phyloP scores from a whole-genome alignment of 768 basidiomycete genomes.

The Cystofilobasidium ferigula region DNA sequence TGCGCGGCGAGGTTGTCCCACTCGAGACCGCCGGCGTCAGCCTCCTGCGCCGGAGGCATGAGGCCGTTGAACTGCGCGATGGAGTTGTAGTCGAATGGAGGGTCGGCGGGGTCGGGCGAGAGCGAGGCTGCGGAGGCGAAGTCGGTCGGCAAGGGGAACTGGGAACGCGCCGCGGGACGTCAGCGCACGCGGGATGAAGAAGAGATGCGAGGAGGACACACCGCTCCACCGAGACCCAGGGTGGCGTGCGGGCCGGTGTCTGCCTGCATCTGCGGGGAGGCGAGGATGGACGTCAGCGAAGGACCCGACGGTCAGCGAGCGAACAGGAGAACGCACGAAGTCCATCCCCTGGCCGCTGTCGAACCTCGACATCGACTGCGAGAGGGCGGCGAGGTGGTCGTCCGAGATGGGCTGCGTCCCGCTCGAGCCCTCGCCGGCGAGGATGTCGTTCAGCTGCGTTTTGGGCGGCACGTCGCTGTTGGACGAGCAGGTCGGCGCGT shows the following conservation, averaged over 20 bases:
- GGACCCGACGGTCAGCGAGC: background rate
- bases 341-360: background rate
- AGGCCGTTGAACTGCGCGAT: slow-evolving; percentile 1
- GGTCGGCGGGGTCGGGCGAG: background rate
- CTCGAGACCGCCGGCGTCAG: background rate
- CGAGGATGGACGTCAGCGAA: background rate
- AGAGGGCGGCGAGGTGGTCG: background rate
- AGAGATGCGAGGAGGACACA: background rate
- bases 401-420: background rate
- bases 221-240: too few species aligned
- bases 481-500: background rate
- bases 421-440: background rate
- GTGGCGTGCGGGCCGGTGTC: too few species aligned
- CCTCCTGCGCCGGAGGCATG: background rate
- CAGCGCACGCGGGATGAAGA: background rate
- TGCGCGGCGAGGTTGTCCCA: slow-evolving; percentile 2
- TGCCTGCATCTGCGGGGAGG: background rate
- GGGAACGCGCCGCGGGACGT: background rate
- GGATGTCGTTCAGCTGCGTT: too few species aligned
- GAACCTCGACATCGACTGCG: background rate
- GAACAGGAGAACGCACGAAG: too few species aligned
- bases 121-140: background rate
- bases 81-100: background rate
- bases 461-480: too few species aligned
- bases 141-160: background rate